These are phyloP conservation scores for Podaxis rugospora DNA, from an alignment of 768 basidiomycete species.

Conservation along the genomic window DNA sequence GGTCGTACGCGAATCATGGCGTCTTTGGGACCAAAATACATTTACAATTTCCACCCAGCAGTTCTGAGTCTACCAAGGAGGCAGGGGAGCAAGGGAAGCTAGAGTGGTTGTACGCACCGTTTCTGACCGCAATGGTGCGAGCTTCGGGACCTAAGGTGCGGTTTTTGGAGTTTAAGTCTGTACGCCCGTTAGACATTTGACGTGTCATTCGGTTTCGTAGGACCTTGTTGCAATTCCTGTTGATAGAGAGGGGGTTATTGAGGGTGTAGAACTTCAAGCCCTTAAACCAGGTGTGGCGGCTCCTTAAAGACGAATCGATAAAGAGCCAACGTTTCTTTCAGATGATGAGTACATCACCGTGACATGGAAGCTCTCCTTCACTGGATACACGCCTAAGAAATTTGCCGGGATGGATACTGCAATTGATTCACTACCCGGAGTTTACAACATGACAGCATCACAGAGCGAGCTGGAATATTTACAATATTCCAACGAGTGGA, in stretches of 20 bases:
- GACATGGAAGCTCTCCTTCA: conserved; percentile 28
- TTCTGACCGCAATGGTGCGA: conserved; percentile 18
- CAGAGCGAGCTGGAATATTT: conserved; percentile 15
- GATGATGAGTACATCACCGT: conserved; percentile 25
- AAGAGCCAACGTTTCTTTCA: background rate
- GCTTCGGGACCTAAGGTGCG: conserved; percentile 26
- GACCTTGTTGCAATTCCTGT: conserved; percentile 29
- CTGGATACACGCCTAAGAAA: conserved; percentile 21
- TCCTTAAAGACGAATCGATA: background rate
- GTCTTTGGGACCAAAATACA: conserved; percentile 26
- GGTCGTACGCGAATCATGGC: conserved; percentile 20
- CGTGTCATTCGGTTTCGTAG: conserved; percentile 12
- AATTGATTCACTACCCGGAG: background rate
- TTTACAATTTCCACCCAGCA: conserved; percentile 16
- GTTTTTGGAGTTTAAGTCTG: background rate
- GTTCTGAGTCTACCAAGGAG: conserved; percentile 1
- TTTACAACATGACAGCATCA: conserved; percentile 17
- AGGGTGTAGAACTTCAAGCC: background rate
- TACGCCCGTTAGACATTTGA: background rate
- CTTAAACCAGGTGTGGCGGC: background rate
- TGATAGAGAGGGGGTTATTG: conserved; percentile 25
- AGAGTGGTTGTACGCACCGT: conserved; percentile 29
- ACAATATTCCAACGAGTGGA: conserved; percentile 21
- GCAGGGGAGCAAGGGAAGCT: conserved; percentile 9
- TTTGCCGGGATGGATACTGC: conserved; percentile 15